phyloP scores from a whole-genome alignment of 768 basidiomycete genomes.

The Lyophyllum semitale region DNA sequence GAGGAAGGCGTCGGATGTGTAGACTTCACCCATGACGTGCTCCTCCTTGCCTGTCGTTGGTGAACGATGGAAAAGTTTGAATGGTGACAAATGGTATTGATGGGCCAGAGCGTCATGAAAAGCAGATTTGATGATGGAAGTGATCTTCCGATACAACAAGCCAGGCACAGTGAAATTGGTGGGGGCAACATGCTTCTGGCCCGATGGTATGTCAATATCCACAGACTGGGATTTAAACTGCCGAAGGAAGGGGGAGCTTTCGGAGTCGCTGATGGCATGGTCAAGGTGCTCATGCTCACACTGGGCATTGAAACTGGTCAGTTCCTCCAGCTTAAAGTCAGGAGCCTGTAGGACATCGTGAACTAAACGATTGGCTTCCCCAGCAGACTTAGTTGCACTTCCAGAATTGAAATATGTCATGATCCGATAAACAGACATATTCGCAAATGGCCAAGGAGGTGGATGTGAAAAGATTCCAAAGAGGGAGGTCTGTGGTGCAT shows the following conservation, averaged over 20 bases:
- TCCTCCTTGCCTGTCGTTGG: slow-evolving; percentile 14
- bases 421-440: slow-evolving; percentile 15
- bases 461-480: background rate
- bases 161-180: slow-evolving; percentile 21
- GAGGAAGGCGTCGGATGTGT: slow-evolving; percentile 31
- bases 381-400: slow-evolving; percentile 15
- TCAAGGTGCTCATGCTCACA: slow-evolving; percentile 13
- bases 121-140: slow-evolving; percentile 23
- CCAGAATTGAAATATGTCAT: background rate
- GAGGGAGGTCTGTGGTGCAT: background rate
- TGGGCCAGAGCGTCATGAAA: slow-evolving; percentile 14
- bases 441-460: slow-evolving; percentile 17
- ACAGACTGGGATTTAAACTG: slow-evolving; percentile 9
- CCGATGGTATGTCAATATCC: slow-evolving; percentile 23
- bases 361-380: slow-evolving; percentile 12
- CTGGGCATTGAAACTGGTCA: slow-evolving; percentile 11
- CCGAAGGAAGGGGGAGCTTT: background rate
- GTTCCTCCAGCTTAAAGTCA: slow-evolving; percentile 9
- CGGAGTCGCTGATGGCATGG: background rate
- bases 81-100: slow-evolving; percentile 26
- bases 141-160: slow-evolving; percentile 19
- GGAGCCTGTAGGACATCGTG: slow-evolving; percentile 11
- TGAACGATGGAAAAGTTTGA: slow-evolving; percentile 15
- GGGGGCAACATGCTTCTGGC: slow-evolving; percentile 11
- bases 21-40: slow-evolving; percentile 28